Base-by-base conservation (phyloP, 495 filamentous ascomycete species). In the Aspergillus haitiensis region DNA sequence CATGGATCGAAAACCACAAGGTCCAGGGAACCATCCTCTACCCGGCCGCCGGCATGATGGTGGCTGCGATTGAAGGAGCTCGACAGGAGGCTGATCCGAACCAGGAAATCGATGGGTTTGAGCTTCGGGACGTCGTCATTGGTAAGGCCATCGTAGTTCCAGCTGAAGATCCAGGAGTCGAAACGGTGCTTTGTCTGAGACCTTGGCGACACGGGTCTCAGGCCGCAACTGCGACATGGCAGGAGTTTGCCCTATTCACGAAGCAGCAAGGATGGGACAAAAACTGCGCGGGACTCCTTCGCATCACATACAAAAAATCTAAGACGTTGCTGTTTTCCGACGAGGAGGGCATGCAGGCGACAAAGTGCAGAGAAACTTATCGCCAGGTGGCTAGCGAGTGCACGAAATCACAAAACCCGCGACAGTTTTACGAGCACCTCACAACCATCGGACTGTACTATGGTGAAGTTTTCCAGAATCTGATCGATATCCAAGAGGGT, bases 1-100 rank as follows among this genome's bases (percentile, higher is more conserved):
- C 27, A 2, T 70, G 67, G 64, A 16, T 64, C 3, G 60, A 62
- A 12, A 31, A 67, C 35, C 68, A 69, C 46, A 45, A 12, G 1
- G 33, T 76, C 7, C 68, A 60, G 7, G 55, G 44, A 36, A 33
- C 55, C 51, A 13, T 55, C 8, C 66, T 86, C 0, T 86, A 82
- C 61, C 83, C 84, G 6, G 77, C 78, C 58, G 76, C 82, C 5
- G 82, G 79, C 5, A 84, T 81, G 62, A 53, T 86, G 35, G 67
- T 77, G 2, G 83, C 84, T 77, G 84, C 81, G 2, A 62, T 86
- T 0, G 84, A 87, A 60, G 81, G 78, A 1, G 62, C 12, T 39
- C 12, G 7, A 31, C 21, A 21, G 6, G 10, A 50, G 21, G 15
- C 32, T 3, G 16, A 5, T 32, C 27, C 12, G 27, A 9, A 27